Conservation (phyloP, 139 green algal genomes). For the Ettlia oleoabundans region DNA sequence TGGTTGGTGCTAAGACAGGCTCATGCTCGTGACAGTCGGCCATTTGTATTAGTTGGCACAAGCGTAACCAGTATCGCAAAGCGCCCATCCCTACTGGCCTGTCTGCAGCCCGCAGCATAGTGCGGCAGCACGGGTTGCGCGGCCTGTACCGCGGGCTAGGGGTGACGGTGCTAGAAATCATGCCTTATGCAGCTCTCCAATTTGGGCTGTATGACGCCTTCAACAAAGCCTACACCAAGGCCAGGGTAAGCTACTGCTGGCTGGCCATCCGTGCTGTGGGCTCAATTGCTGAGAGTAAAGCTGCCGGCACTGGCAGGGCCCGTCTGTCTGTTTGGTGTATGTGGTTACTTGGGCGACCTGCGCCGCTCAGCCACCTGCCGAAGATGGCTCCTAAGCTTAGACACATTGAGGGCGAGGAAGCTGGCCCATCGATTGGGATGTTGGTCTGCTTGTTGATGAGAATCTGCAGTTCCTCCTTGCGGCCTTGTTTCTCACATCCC, state of each 20-base stretch:
- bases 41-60: no score
- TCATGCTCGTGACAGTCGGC: no score
- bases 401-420: no score
- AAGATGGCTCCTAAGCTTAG: no score
- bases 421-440: constrained; percentile 21
- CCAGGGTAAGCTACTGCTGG: constrained; percentile 29
- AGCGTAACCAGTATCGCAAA: neutral
- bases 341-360: no score
- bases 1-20: no score
- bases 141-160: constrained; percentile 89
- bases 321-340: no score
- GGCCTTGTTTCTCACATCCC: neutral
- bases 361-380: no score
- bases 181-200: constrained; percentile 97
- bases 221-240: constrained; percentile 55
- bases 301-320: no score
- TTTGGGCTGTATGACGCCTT: constrained; percentile 97
- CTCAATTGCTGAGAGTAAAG: no score
- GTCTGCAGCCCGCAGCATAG: constrained; percentile 57
- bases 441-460: neutral
- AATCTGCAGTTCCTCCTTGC: neutral
- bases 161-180: constrained; percentile 95
- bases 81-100: no score
- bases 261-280: neutral
- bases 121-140: constrained; percentile 52